Evolutionary conservation across 306 rosid species (phyloP).

Genomic region (Lathyrus sativus): DNA sequence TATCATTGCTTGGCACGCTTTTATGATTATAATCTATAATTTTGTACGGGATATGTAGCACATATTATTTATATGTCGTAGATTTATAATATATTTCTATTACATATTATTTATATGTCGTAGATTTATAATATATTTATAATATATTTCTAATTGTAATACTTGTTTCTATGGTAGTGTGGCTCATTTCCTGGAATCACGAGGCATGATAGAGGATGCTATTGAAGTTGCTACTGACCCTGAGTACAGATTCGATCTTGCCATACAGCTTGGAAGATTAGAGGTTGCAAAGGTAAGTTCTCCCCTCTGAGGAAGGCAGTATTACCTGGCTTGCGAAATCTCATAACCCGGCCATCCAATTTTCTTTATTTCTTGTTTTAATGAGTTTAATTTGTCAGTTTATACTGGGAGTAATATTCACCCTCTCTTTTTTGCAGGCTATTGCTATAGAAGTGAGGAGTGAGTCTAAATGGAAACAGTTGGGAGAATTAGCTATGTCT

Average conservation of each 20-base stretch:
- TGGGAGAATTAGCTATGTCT: slow-evolving; percentile 99
- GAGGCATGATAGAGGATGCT: slow-evolving; percentile 98
- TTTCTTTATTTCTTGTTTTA: slow-evolving; percentile 23
- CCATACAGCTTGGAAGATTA: slow-evolving; percentile 93
- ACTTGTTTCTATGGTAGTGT: slow-evolving; percentile 56
- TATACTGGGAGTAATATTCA: slow-evolving; percentile 22
- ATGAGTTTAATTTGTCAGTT: slow-evolving; percentile 25
- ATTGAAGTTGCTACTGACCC: slow-evolving; percentile 97
- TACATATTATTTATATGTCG: too few relatives aligned
- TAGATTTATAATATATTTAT: slow-evolving; percentile 25
- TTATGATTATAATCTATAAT: slow-evolving; percentile 18
- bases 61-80: slow-evolving; percentile 11
- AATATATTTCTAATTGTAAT: slow-evolving; percentile 36
- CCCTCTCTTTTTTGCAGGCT: slow-evolving; percentile 49
- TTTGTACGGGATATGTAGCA: slow-evolving; percentile 1
- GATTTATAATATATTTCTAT: slow-evolving; percentile 30
- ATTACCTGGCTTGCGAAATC: slow-evolving; percentile 21
- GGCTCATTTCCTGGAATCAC: slow-evolving; percentile 98
- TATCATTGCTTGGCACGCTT: slow-evolving; percentile 21
- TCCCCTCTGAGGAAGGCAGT: slow-evolving; percentile 24
- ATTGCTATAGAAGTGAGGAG: slow-evolving; percentile 88
- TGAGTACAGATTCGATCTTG: slow-evolving; percentile 93
- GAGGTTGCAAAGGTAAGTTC: slow-evolving; percentile 85
- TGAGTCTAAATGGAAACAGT: slow-evolving; percentile 97
- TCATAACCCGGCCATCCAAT: slow-evolving; percentile 1